Base-by-base conservation (phyloP, 2,329 filamentous ascomycete genomes). In the Neurospora sp. region DNA sequence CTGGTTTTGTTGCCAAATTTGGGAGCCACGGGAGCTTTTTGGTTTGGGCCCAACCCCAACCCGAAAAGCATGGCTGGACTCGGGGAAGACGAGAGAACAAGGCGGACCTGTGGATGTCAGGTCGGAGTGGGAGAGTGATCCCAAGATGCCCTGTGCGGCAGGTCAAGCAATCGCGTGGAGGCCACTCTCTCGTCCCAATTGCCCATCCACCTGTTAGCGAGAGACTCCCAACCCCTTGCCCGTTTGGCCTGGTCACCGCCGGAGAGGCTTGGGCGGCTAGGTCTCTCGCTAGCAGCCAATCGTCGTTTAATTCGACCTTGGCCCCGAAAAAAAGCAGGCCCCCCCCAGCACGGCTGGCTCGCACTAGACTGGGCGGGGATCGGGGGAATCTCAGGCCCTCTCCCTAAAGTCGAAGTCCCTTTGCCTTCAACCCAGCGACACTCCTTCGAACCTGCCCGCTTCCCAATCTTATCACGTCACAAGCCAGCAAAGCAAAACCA, bases 301-400 rank as follows among this genome's bases (percentile, higher is more conserved):
- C 23, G 70, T 69, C 37, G 68, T 71, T 69, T 72, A 70, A 73
- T 75, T 73, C 71, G 68, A 72, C 70, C 66, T 66, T 57, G 38
- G 68, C 68, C 68, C 66, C 23, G 36, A 69, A 72, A 71, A 74
- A 74, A 72, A 72, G 52, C 72, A 74, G 70, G 73, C 71, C 46
- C 69, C 69, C 71, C 73, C 72, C 71, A 69, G 71, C 70, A 66
- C 67, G 66, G 68, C 71, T 69, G 68, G 70, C 57, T 66, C 66
- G 65, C 69, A 57, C 72, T 72, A 72, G 73, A 67, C 70, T 62
- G 52, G 15, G 52, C 70, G 57, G 70, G 71, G 72, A 72, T 74
- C 74, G 74, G 74, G 72, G 71, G 71, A 70, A 67, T 68, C 69
- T 68, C 68, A 68, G 68, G 69, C 70, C 72, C 72, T 72, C 71